Percentiles rank a stretch among this genome's conserved stretches.
These are phyloP conservation scores for Mycosphaerella sp. DNA, from an alignment of 2,329 filamentous ascomycete genomes.

Conservation along the genomic window DNA sequence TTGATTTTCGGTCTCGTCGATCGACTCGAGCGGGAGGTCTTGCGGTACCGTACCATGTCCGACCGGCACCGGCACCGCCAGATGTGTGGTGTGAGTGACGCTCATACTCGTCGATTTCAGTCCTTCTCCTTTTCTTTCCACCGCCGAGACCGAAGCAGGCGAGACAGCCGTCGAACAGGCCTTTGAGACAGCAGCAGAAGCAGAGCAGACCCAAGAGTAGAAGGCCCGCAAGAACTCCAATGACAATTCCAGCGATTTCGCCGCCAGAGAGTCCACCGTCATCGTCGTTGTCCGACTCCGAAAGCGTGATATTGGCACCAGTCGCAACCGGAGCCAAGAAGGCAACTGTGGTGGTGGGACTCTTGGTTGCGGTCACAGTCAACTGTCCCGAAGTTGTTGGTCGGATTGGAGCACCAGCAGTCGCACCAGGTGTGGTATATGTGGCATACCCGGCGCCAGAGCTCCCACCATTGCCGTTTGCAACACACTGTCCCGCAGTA, in stretches of 20 bases:
- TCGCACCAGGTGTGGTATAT: conserved; percentile 46
- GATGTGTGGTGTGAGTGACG: conserved; percentile 54
- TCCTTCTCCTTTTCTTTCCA: conserved; percentile 42
- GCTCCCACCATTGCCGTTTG: conserved; percentile 45
- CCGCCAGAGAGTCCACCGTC: conserved; percentile 55
- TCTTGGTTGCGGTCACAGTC: conserved; percentile 44
- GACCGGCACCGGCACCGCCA: conserved; percentile 38
- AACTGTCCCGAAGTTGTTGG: conserved; percentile 51
- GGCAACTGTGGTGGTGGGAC: conserved; percentile 43
- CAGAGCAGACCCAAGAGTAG: conserved; percentile 62
- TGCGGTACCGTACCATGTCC: conserved; percentile 42
- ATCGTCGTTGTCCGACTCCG: conserved; percentile 18
- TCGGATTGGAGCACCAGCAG: conserved; percentile 48
- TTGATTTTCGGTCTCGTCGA: conserved; percentile 34
- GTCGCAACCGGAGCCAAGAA: conserved; percentile 51
- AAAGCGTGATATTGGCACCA: conserved; percentile 42
- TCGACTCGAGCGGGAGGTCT: conserved; percentile 30
- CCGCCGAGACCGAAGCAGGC: conserved; percentile 55
- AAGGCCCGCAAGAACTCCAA: conserved; percentile 63
- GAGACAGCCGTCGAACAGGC: conserved; percentile 49
- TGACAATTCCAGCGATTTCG: conserved; percentile 74
- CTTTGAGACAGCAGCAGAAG: conserved; percentile 61
- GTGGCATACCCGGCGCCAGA: conserved; percentile 44
- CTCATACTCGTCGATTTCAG: conserved; percentile 55
- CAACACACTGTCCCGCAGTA: conserved; percentile 49